phyloP scores from a whole-genome alignment of 2,329 filamentous ascomycete species.

The Ascosphaera apis region DNA sequence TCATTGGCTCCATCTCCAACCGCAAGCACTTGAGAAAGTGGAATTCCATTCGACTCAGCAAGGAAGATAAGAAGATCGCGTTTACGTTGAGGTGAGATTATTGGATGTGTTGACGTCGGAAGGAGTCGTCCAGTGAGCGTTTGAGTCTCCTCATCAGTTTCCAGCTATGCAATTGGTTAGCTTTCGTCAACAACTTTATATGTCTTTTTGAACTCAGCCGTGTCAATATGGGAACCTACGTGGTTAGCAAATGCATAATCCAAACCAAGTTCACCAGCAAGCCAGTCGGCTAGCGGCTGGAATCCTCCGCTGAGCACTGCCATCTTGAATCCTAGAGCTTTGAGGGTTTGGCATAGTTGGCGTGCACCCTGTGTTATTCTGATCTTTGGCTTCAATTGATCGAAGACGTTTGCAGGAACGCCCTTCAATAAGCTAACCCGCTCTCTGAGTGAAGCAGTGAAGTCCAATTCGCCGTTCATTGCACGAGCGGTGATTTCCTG shows the following conservation, averaged over 20 bases:
- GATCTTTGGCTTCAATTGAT: conserved; percentile 49
- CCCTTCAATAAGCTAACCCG: conserved; percentile 63
- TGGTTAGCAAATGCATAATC: conserved; percentile 81
- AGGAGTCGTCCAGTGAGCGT: conserved; percentile 35
- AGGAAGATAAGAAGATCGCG: conserved; percentile 30
- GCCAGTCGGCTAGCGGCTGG: conserved; percentile 66
- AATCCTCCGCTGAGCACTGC: conserved; percentile 88
- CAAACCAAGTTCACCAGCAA: conserved; percentile 57
- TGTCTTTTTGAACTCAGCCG: no score
- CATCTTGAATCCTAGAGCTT: conserved; percentile 59
- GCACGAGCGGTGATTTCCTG: conserved; percentile 67
- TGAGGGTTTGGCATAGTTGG: conserved; percentile 50
- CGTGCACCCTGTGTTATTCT: conserved; percentile 62
- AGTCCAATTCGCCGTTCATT: conserved; percentile 92
- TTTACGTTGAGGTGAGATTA: conserved; percentile 38
- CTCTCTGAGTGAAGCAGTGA: conserved; percentile 59
- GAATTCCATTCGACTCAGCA: conserved; percentile 30
- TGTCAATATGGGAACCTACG: conserved; percentile 26
- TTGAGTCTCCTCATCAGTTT: conserved; percentile 22
- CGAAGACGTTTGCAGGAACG: conserved; percentile 55
- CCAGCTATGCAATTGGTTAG: conserved; percentile 19
- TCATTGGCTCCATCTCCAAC: conserved; percentile 45
- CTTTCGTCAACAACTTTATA: no score
- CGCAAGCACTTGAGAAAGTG: conserved; percentile 30
- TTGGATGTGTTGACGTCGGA: conserved; percentile 21